phyloP scores from a whole-genome alignment of 805 yeast genomes.

The Starmera dryadoides region DNA sequence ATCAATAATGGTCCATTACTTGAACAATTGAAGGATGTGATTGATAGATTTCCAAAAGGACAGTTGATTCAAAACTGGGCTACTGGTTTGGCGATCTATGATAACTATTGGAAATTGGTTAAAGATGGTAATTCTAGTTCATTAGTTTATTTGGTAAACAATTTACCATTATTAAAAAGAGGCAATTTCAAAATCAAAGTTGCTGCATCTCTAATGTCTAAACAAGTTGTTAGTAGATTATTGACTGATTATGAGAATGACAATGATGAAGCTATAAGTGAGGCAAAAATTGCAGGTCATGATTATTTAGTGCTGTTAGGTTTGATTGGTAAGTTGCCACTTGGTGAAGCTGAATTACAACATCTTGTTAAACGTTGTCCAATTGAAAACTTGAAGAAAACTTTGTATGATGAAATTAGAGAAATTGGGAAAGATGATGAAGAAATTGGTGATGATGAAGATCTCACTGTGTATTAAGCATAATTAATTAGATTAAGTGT shows the following conservation, averaged over 20 bases:
- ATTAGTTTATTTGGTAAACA: slow-evolving; percentile 35
- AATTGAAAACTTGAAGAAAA: neutral
- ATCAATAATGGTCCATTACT: slow-evolving; percentile 34
- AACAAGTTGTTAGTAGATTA: slow-evolving; percentile 28
- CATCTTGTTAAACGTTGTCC: slow-evolving; percentile 16
- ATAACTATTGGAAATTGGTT: slow-evolving; percentile 35
- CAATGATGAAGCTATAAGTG: neutral
- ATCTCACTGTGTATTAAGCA: neutral
- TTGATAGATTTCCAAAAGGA: slow-evolving; percentile 35
- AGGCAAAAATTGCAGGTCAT: slow-evolving; percentile 7
- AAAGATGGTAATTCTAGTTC: slow-evolving; percentile 17
- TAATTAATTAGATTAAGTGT: neutral
- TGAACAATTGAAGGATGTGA: slow-evolving; percentile 26
- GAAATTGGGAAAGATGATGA: neutral
- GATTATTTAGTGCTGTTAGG: slow-evolving; percentile 15
- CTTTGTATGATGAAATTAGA: neutral
- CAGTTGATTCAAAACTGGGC: slow-evolving; percentile 42
- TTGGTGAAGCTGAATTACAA: slow-evolving; percentile 38
- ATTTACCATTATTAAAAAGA: slow-evolving; percentile 35
- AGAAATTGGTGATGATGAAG: neutral
- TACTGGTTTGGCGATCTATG: slow-evolving; percentile 52
- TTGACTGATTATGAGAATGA: slow-evolving; percentile 9
- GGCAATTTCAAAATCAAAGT: slow-evolving; percentile 32
- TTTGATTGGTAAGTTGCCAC: slow-evolving; percentile 29
- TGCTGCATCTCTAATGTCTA: slow-evolving; percentile 48